Percentiles rank a stretch among this genome's conserved stretches.
Conservation (phyloP, 495 filamentous ascomycete genomes). For the Cercophora samala region DNA sequence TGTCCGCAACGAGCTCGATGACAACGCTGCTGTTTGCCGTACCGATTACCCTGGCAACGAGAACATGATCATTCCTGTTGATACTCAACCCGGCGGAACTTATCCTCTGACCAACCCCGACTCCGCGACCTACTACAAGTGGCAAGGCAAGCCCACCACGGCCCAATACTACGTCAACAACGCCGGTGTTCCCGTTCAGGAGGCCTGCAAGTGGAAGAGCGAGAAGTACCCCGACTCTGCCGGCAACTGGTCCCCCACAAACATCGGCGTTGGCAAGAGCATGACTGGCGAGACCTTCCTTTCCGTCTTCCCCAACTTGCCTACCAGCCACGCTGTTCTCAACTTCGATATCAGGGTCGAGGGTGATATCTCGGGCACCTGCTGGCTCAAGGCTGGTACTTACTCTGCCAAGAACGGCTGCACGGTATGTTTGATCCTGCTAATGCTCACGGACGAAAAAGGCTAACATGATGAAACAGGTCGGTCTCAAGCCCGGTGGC, state of each 20-base stretch:
- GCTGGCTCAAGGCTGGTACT: slow-evolving; percentile 66
- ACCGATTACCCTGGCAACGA: slow-evolving; percentile 95
- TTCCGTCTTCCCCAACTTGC: slow-evolving; percentile 68
- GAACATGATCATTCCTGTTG: slow-evolving; percentile 73
- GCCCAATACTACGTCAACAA: slow-evolving; percentile 98
- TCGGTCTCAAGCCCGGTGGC: slow-evolving; percentile 37
- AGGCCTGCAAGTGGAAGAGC: slow-evolving; percentile 79
- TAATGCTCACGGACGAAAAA: background rate
- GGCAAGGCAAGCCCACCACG: slow-evolving; percentile 69
- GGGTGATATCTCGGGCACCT: slow-evolving; percentile 61
- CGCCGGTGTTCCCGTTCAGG: slow-evolving; percentile 57
- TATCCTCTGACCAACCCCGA: slow-evolving; percentile 70
- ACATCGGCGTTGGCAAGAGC: slow-evolving; percentile 75
- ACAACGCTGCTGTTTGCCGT: slow-evolving; percentile 75
- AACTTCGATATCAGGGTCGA: slow-evolving; percentile 71
- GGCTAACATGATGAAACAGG: slow-evolving; percentile 32
- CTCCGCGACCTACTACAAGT: slow-evolving; percentile 66
- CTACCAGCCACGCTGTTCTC: slow-evolving; percentile 59
- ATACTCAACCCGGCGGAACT: slow-evolving; percentile 52
- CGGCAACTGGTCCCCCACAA: slow-evolving; percentile 90
- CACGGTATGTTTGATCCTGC: slow-evolving; percentile 55
- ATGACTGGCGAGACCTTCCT: slow-evolving; percentile 65
- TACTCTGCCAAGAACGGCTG: slow-evolving; percentile 61
- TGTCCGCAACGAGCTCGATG: slow-evolving; percentile 66
- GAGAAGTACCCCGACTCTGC: slow-evolving; percentile 42